Base-by-base conservation (phyloP, 352 stramenopile genomes). In the Phytophthora aleatoria region DNA sequence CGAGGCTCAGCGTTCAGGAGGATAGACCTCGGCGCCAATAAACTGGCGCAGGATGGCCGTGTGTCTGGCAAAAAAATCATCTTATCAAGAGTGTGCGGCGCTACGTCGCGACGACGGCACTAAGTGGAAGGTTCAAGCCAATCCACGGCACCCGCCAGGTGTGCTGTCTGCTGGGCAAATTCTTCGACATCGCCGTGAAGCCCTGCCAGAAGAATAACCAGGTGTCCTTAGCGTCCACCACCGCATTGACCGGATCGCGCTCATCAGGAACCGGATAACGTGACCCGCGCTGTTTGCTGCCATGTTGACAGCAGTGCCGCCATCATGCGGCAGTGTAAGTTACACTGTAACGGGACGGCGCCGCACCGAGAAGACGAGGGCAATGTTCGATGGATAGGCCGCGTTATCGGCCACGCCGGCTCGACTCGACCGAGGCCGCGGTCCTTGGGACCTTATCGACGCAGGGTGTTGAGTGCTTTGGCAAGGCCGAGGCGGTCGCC, bases 1-100 rank as follows among this genome's bases (percentile, higher is more conserved):
- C 51, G 58, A 72, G 64, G 31, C 47, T n/a, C 31, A 3, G 5
- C 5, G 15, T 26, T 64, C 61, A 10, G 26, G 20, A 66, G 44
- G 62, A 66, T 66, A 61, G 44, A 57, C 7, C 0, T n/a, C 26
- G 24, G 20, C 39, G 28, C 53, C 61, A 73, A 69, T 69, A 44
- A 51, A 24, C 38, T 58, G 27, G 39, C 51, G 16, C 47, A 35
- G 8, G 1, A 30, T 5, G 54, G 39, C 52, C 64, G 58, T 59
- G 64, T 72, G 59, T 53, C 42, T 12, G 24, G 2, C 45, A 33
- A 31, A 13, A 10, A 47, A 10, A 42, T n/a, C 42, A 55, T 50
- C 16, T 38, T 30, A 35, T 49, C 35, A 41, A 41, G 35, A 48
- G 26, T 50, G 24, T 45, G 50, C 50, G 43, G 57, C 50, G 57